These are phyloP conservation scores for Ogataea nonfermentans DNA, from an alignment of 805 yeast genomes.

Conservation along the genomic window DNA sequence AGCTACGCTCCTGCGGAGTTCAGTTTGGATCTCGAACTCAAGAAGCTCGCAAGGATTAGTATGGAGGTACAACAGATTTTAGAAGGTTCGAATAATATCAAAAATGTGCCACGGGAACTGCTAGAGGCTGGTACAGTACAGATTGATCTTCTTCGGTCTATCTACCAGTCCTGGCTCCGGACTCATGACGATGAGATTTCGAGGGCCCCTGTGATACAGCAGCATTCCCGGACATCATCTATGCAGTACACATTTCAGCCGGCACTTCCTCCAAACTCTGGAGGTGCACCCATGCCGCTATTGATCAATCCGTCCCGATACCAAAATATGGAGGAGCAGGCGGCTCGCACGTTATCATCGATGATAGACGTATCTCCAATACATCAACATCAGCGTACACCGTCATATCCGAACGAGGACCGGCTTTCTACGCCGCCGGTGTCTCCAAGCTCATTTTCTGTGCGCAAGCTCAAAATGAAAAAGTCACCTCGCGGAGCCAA, in stretches of 20 bases:
- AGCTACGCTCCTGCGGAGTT: constrained; percentile 4
- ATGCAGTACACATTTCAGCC: constrained; percentile 10
- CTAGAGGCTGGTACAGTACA: constrained; percentile 21
- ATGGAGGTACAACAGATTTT: constrained; percentile 19
- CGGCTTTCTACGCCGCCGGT: constrained; percentile 26
- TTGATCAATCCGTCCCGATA: constrained; percentile 5
- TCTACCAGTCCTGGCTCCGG: constrained; percentile 20
- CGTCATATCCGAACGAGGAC: constrained; percentile 9
- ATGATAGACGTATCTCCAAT: constrained; percentile 19
- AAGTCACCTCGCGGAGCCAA: constrained; percentile 15
- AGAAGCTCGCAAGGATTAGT: constrained; percentile 18
- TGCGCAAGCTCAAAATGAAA: constrained; percentile 20
- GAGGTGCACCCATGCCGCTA: constrained; percentile 5
- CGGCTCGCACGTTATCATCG: constrained; percentile 28
- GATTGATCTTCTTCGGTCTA: constrained; percentile 11
- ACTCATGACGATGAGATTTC: constrained; percentile 16
- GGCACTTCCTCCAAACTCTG: constrained; percentile 1
- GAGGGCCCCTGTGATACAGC: constrained; percentile 3
- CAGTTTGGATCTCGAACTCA: constrained; percentile 15
- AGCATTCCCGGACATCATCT: constrained; percentile 4
- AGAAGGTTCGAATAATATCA: constrained; percentile 11
- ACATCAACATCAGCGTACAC: constrained; percentile 3
- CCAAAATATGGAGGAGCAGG: constrained; percentile 30
- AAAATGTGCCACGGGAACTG: constrained; percentile 19
- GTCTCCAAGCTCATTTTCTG: constrained; percentile 23